Conservation (phyloP, 768 basidiomycete species). For the Mrakia gelida region DNA sequence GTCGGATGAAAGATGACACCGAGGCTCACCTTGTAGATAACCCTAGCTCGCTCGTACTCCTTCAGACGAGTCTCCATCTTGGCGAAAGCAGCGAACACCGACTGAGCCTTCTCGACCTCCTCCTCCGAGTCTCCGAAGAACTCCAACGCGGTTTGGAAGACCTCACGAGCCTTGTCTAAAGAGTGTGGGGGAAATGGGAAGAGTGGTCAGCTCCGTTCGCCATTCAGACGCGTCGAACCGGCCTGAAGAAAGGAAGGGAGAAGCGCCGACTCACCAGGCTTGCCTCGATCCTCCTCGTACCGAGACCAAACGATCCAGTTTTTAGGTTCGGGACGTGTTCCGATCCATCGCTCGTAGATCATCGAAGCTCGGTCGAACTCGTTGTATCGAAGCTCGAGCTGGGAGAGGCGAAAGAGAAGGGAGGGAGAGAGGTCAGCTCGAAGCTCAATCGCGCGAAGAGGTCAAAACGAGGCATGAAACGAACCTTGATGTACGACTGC, state of each 20-base stretch:
- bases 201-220: not conserved
- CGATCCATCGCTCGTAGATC: conserved; percentile 59
- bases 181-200: not conserved
- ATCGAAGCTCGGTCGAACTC: conserved; percentile 87
- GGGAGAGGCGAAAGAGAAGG: not conserved
- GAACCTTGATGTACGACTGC: conserved; percentile 97
- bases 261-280: conserved; percentile 43
- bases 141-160: conserved; percentile 84
- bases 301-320: conserved; percentile 66
- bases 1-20: not conserved
- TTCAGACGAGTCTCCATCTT: conserved; percentile 96
- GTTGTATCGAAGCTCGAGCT: conserved; percentile 73
- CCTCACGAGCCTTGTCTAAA: conserved; percentile 68
- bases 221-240: not conserved
- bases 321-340: conserved; percentile 58
- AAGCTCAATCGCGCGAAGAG: not conserved
- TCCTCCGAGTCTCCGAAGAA: conserved; percentile 81
- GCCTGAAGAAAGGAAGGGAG: not conserved
- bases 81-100: conserved; percentile 86
- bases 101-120: conserved; percentile 83
- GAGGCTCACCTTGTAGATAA: conserved; percentile 81
- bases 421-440: not conserved
- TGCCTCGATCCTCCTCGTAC: conserved; percentile 57
- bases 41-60: conserved; percentile 92
- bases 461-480: not conserved